Percentiles rank a stretch among this genome's conserved stretches.
These are phyloP conservation scores for Penicillium manginii DNA, from an alignment of 495 filamentous ascomycete genomes.

Conservation along the genomic window DNA sequence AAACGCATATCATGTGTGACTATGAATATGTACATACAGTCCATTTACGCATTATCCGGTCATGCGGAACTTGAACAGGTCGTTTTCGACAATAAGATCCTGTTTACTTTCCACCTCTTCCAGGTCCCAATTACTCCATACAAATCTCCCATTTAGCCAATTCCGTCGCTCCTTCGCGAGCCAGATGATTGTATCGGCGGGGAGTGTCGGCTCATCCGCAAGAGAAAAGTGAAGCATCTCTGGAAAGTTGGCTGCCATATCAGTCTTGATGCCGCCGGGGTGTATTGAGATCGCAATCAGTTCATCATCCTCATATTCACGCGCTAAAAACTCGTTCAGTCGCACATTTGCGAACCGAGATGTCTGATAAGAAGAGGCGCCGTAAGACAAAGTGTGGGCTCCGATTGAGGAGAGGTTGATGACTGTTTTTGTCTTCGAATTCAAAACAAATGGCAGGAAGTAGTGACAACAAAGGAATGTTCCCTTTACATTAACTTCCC, in stretches of 20 bases:
- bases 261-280: constrained; percentile 53
- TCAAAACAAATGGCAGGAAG: constrained; percentile 50
- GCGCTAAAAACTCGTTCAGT: constrained; percentile 47
- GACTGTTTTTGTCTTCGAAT: constrained; percentile 50
- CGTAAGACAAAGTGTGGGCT: constrained; percentile 33
- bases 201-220: constrained; percentile 46
- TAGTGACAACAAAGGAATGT: constrained; percentile 47
- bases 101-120: constrained; percentile 47
- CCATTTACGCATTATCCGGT: constrained; percentile 3
- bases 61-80: constrained; percentile 21
- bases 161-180: constrained; percentile 48
- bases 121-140: constrained; percentile 50
- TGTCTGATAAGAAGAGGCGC: constrained; percentile 45
- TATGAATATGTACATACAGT: background rate
- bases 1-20: no score
- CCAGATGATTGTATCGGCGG: constrained; percentile 53
- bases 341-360: constrained; percentile 52
- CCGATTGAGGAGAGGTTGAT: constrained; percentile 51
- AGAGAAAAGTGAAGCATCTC: constrained; percentile 31
- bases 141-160: constrained; percentile 57
- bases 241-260: constrained; percentile 37
- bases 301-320: constrained; percentile 46
- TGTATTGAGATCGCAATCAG: constrained; percentile 53
- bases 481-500: constrained; percentile 51
- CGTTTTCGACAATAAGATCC: constrained; percentile 40